Conservation (phyloP, 2,329 filamentous ascomycete genomes). For the Xylariaceae sp. region DNA sequence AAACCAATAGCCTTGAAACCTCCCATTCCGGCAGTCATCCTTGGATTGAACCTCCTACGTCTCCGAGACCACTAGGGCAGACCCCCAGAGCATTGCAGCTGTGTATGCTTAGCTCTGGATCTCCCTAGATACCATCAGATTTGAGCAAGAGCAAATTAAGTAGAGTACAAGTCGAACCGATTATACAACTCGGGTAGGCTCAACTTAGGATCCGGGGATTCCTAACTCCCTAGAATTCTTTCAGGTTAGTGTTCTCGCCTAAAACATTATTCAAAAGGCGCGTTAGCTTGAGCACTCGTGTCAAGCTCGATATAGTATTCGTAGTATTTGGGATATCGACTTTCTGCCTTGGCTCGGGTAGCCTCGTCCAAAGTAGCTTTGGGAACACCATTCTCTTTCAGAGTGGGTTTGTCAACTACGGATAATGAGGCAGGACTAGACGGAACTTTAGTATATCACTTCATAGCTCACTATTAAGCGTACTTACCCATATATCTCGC, state of each 20-base stretch:
- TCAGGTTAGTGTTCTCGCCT: background rate
- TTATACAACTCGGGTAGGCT: background rate
- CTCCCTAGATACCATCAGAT: too few species aligned
- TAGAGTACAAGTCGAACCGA: too few species aligned
- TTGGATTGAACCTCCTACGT: background rate
- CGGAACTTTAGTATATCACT: slow-evolving; percentile 19
- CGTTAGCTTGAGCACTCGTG: slow-evolving; percentile 54
- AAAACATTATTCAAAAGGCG: slow-evolving; percentile 55
- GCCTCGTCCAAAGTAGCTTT: slow-evolving; percentile 57
- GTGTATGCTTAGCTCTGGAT: too few species aligned
- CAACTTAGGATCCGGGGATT: background rate
- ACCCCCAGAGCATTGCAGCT: background rate
- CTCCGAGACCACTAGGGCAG: background rate
- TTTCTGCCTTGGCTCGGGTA: slow-evolving; percentile 57
- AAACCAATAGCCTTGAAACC: slow-evolving; percentile 3
- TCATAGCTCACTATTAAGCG: slow-evolving; percentile 10
- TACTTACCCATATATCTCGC: slow-evolving; percentile 82
- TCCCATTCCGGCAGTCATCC: background rate
- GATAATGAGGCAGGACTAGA: slow-evolving; percentile 55
- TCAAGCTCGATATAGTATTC: slow-evolving; percentile 56
- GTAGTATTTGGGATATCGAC: slow-evolving; percentile 58
- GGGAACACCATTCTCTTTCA: slow-evolving; percentile 54
- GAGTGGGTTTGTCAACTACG: slow-evolving; percentile 43
- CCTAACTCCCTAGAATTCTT: background rate
- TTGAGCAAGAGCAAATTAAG: too few species aligned